phyloP scores from a whole-genome alignment of 352 stramenopile species.

The Phytophthora meadii region DNA sequence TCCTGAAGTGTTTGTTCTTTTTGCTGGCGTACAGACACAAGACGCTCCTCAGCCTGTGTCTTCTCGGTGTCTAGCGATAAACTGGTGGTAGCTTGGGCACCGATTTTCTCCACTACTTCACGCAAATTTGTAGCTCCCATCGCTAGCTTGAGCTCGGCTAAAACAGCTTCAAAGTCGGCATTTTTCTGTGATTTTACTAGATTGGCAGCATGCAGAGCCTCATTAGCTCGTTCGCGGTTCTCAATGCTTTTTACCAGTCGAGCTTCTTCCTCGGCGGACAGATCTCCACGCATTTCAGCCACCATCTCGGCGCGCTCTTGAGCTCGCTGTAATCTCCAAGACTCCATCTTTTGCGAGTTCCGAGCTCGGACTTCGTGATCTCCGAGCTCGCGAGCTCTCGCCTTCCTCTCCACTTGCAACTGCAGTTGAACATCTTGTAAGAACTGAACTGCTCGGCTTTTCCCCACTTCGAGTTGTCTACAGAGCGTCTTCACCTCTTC shows the following conservation, averaged over 20 bases:
- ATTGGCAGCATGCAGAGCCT: constrained; percentile 70
- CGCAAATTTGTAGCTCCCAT: constrained; percentile 58
- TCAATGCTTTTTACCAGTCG: constrained; percentile 66
- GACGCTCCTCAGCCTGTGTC: constrained; percentile 57
- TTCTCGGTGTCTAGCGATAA: constrained; percentile 84
- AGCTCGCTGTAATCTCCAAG: constrained; percentile 71
- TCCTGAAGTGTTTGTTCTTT: constrained; percentile 67
- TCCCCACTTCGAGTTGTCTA: constrained; percentile 80
- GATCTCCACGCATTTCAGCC: constrained; percentile 74
- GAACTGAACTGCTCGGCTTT: constrained; percentile 74
- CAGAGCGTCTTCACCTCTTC: constrained; percentile 81
- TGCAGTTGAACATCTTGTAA: constrained; percentile 84
- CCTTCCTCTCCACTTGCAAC: constrained; percentile 70
- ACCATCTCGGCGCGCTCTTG: constrained; percentile 82
- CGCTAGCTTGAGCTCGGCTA: constrained; percentile 70
- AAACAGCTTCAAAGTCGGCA: constrained; percentile 70
- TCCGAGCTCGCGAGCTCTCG: constrained; percentile 66
- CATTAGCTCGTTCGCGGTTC: constrained; percentile 68
- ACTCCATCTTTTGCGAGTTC: constrained; percentile 87
- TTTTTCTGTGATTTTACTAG: constrained; percentile 72
- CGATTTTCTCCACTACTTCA: constrained; percentile 80
- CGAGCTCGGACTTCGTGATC: constrained; percentile 80
- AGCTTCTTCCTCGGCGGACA: constrained; percentile 72
- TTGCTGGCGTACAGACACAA: constrained; percentile 60
- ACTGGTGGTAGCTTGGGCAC: constrained; percentile 58